Evolutionary conservation across 2,329 filamentous ascomycete genomes (phyloP).

Genomic region (Colletotrichum eleusines): DNA sequence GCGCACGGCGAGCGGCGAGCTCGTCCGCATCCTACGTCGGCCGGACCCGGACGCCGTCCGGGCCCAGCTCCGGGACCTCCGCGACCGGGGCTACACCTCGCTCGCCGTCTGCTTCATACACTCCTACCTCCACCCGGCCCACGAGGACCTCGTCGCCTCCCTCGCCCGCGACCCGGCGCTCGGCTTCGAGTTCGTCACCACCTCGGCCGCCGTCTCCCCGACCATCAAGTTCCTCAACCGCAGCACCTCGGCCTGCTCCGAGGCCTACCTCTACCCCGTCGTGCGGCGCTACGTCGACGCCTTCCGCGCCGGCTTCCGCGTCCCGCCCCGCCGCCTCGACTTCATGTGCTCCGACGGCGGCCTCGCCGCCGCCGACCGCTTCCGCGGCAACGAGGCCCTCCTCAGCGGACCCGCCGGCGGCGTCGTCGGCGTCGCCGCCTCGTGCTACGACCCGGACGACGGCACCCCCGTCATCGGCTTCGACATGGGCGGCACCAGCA

Average conservation of each 20-base stretch:
- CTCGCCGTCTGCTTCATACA: conserved; percentile 77
- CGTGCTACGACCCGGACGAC: conserved; percentile 74
- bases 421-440: conserved; percentile 77
- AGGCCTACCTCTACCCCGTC: conserved; percentile 78
- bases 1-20: conserved; percentile 73
- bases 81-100: conserved; percentile 67
- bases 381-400: conserved; percentile 75
- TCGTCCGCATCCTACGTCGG: conserved; percentile 70
- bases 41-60: conserved; percentile 64
- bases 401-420: conserved; percentile 78
- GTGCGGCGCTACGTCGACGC: conserved; percentile 77
- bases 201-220: conserved; percentile 75
- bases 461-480: conserved; percentile 69
- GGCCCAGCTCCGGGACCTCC: conserved; percentile 69
- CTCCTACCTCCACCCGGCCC: conserved; percentile 72
- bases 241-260: conserved; percentile 76
- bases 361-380: conserved; percentile 63
- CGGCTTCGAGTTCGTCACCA: conserved; percentile 75
- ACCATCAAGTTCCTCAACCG: conserved; percentile 79
- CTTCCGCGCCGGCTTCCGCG: conserved; percentile 74
- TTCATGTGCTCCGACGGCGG: conserved; percentile 74
- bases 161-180: conserved; percentile 67
- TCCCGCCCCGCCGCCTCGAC: conserved; percentile 68
- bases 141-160: conserved; percentile 56
- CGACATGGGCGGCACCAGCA: conserved; percentile 73